A percentile compares a stretch with the other conserved stretches of the same genome.
These are phyloP conservation scores for Prunella vulgaris DNA, from an alignment of 257 asterid species.

Conservation along the genomic window DNA sequence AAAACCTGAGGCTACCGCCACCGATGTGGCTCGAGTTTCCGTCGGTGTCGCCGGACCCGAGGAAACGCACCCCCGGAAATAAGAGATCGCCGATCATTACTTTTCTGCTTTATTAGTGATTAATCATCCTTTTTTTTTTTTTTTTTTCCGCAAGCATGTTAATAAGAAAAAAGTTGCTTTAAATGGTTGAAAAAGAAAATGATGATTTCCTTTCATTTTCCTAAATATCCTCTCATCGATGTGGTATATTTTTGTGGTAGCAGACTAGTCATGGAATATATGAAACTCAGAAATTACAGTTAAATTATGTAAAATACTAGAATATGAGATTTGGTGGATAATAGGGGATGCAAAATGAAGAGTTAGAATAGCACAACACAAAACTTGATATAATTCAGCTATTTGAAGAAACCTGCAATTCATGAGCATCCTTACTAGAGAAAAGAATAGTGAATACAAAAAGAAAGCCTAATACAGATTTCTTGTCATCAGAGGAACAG, in stretches of 20 bases:
- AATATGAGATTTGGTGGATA: no score
- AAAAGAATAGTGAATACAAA: not conserved
- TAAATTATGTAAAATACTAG: no score
- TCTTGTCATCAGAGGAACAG: not conserved
- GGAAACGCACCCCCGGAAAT: conserved; percentile 56
- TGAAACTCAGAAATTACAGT: no score
- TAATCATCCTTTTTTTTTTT: not conserved
- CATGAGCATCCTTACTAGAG: conserved; percentile 17
- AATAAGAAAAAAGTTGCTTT: not conserved
- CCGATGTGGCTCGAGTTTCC: conserved; percentile 52
- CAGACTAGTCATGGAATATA: no score
- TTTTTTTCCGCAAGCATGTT: not conserved
- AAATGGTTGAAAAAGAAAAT: not conserved
- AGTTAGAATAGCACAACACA: no score
- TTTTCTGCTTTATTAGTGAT: no score
- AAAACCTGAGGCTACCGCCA: conserved; percentile 62
- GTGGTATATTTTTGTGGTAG: no score
- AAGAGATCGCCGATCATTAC: not conserved
- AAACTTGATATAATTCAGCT: not conserved
- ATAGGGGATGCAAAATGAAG: no score
- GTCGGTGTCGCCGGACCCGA: conserved; percentile 37
- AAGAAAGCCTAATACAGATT: conserved; percentile 5
- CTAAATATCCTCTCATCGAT: not conserved
- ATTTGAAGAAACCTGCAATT: not conserved
- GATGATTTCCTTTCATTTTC: not conserved